Percentiles rank a stretch among this genome's conserved stretches.
These are phyloP conservation scores for Selaginella moellendorffii DNA, from an alignment of 75 land plant genomes.

Conservation along the genomic window DNA sequence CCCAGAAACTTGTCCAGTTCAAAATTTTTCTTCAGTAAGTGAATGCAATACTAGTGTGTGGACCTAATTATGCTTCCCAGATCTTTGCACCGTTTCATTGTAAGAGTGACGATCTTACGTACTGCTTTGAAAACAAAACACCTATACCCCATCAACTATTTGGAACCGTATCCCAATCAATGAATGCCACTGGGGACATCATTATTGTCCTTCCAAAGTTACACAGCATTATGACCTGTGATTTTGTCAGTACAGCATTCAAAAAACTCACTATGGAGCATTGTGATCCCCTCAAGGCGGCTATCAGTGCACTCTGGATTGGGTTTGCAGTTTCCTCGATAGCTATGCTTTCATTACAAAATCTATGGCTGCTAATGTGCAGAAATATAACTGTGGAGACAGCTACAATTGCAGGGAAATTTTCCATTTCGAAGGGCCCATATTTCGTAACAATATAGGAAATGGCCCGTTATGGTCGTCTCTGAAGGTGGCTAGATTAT, in stretches of 20 bases:
- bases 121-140: slow-evolving; percentile 12
- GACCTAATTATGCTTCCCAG: slow-evolving; percentile 1
- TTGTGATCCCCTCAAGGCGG: slow-evolving; percentile 2
- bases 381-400: not conserved
- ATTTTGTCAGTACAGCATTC: slow-evolving; percentile 6
- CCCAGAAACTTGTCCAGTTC: not conserved
- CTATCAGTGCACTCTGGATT: slow-evolving; percentile 13
- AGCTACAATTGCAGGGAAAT: not conserved
- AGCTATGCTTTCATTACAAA: slow-evolving; percentile 10
- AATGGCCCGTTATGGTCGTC: too few species aligned
- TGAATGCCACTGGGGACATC: not conserved
- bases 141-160: slow-evolving; percentile 10
- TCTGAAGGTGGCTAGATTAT: too few species aligned
- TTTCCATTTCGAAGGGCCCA: not conserved
- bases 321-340: slow-evolving; percentile 9
- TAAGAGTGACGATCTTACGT: not conserved
- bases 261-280: slow-evolving; percentile 1
- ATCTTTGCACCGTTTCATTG: slow-evolving; percentile 7
- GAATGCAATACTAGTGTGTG: not conserved
- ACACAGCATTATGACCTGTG: slow-evolving; percentile 10
- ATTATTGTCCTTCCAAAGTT: slow-evolving; percentile 2
- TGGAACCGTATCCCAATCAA: not conserved
- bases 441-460: not conserved
- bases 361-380: slow-evolving; percentile 6
- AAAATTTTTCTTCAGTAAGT: slow-evolving; percentile 12